Base-by-base conservation (phyloP, 352 stramenopile species). In the Phytophthora quininea region DNA sequence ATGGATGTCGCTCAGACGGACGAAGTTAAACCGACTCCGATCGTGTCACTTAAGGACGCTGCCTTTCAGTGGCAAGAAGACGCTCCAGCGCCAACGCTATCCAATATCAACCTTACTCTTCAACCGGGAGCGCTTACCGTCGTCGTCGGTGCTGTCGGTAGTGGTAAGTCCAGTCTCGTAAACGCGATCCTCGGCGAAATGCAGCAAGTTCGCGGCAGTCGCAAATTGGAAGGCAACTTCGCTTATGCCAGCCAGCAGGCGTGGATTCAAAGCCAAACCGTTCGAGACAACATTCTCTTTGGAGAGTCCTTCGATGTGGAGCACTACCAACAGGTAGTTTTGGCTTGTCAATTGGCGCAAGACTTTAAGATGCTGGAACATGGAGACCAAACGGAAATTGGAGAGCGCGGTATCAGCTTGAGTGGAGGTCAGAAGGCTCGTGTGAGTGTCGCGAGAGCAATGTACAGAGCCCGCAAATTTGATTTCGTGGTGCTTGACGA, bases 301-400 rank as follows among this genome's bases (percentile, higher is more conserved):
- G 80, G 77, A 10, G 53, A 70, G 32, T 38, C 52, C 1, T 87
- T 70, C 14, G 75, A 87, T 27, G 19, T 33, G 2, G 63, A 54
- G 8, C 63, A 76, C 15, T 84, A 84, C 47, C 9, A 86, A 42
- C 56, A 72, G 40, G 86, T 92, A 11, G 54, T 97, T 7, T 47
- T 74, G 15, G 79, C 81, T 0, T 98, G 93, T 62, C 82, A 88
- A 38, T 67, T 98, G 7, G 57, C 69, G 0, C 80, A 89, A 32
- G 95, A 99, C 70, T 57, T 91, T 1, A 32, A 69, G 1, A 62
- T 73, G n/a, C 69, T 99, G 10, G 80, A 81, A 33, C 64, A 93
- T 12, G 94, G 95, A 5, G 96, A 99, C 69, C 37, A 72, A 54
- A 98, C 94, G 0, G 94, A 98, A 67, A 98, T 99, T 52, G 97